Percentiles rank a stretch among this genome's conserved stretches.
Conservation (phyloP, 495 filamentous ascomycete species). For the Aspergillus wentii region DNA sequence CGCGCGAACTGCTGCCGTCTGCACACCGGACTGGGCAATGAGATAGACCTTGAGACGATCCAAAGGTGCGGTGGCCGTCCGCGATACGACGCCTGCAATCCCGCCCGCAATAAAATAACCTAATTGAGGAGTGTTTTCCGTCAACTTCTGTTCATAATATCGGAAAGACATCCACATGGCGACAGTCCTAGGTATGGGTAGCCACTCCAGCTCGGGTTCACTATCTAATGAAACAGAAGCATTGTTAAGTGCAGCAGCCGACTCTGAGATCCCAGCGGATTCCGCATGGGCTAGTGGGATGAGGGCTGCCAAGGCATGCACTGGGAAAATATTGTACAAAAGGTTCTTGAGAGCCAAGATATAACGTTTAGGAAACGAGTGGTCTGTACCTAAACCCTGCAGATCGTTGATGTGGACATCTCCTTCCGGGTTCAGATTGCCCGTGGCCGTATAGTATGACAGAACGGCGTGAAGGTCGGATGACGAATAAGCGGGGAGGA, state of each 20-base stretch:
- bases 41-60: slow-evolving; percentile 97
- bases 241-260: slow-evolving; percentile 21
- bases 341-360: slow-evolving; percentile 31
- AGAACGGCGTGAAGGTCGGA: slow-evolving; percentile 78
- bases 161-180: slow-evolving; percentile 46
- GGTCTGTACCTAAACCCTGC: slow-evolving; percentile 88
- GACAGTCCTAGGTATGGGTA: slow-evolving; percentile 39
- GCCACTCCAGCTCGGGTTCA: slow-evolving; percentile 41
- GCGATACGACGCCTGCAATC: slow-evolving; percentile 83
- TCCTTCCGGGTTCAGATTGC: slow-evolving; percentile 88
- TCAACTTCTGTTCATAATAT: slow-evolving; percentile 55
- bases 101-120: slow-evolving; percentile 97
- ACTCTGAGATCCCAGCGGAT: slow-evolving; percentile 18
- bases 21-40: slow-evolving; percentile 77
- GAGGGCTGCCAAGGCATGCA: slow-evolving; percentile 33
- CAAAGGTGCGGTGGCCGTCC: slow-evolving; percentile 90
- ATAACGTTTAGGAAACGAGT: slow-evolving; percentile 59
- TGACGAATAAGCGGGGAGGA: slow-evolving; percentile 68
- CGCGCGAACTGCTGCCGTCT: slow-evolving; percentile 55
- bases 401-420: slow-evolving; percentile 91
- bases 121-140: slow-evolving; percentile 63
- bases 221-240: slow-evolving; percentile 27
- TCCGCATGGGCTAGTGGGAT: slow-evolving; percentile 37
- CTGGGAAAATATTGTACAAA: slow-evolving; percentile 37
- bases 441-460: slow-evolving; percentile 86